Percentiles rank a stretch among this genome's conserved stretches.
phyloP scores from a whole-genome alignment of 2,329 filamentous ascomycete genomes.

The Pyrenochaeta sp. region DNA sequence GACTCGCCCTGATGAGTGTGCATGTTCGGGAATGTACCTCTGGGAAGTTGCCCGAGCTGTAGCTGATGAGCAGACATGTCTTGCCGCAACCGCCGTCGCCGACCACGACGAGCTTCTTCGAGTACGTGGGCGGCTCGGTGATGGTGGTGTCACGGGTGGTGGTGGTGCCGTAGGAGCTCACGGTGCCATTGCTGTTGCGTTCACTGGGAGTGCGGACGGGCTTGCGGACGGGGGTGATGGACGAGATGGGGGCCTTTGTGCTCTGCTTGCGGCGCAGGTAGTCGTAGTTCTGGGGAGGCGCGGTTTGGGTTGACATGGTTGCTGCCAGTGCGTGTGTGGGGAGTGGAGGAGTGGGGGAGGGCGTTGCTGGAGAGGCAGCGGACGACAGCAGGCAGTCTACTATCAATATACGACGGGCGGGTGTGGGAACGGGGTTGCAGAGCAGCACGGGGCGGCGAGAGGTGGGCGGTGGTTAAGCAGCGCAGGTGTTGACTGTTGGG shows the following conservation, averaged over 20 bases:
- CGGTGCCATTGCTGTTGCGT: constrained; percentile 86
- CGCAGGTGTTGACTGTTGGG: constrained; percentile 26
- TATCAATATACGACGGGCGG: constrained; percentile 38
- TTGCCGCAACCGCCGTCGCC: constrained; percentile 98
- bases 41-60: constrained; percentile 98
- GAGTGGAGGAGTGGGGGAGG: constrained; percentile 5
- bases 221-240: constrained; percentile 43
- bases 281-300: constrained; percentile 58
- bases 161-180: constrained; percentile 82
- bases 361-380: no score
- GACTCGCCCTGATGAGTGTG: background rate
- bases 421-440: constrained; percentile 9
- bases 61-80: constrained; percentile 97
- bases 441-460: constrained; percentile 20
- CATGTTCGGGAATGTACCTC: constrained; percentile 69
- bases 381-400: no score
- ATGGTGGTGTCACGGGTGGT: constrained; percentile 82
- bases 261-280: constrained; percentile 66
- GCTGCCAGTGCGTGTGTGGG: constrained; percentile 1
- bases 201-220: constrained; percentile 63
- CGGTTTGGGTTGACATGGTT: constrained; percentile 35
- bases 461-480: constrained; percentile 23
- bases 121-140: constrained; percentile 90
- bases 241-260: constrained; percentile 46
- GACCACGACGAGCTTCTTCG: constrained; percentile 99